Percentiles rank a stretch among this genome's conserved stretches.
These are phyloP conservation scores for Lenwebbia sp. DNA, from an alignment of 345 rosid species.

Conservation along the genomic window DNA sequence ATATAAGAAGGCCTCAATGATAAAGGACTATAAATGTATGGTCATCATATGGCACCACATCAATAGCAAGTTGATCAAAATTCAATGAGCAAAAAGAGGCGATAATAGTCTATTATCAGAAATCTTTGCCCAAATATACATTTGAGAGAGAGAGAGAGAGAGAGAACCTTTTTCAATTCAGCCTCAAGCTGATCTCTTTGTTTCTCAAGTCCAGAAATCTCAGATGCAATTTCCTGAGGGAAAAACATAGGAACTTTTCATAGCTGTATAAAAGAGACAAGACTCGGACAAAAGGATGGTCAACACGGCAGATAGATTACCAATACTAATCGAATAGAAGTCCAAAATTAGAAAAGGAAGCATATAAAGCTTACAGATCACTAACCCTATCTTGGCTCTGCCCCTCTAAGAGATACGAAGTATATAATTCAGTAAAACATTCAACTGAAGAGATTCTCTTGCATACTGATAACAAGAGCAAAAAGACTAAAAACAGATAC, in stretches of 20 bases:
- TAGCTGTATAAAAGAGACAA: neutral
- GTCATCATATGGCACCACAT: neutral
- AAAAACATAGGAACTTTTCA: neutral
- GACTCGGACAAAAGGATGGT: neutral
- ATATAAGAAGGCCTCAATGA: neutral
- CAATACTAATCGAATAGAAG: neutral
- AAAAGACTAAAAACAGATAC: neutral
- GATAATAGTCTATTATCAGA: neutral
- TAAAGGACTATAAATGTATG: neutral
- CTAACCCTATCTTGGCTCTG: neutral
- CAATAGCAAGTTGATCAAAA: neutral
- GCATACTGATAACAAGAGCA: neutral
- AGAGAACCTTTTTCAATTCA: conserved; percentile 64
- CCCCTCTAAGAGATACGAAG: neutral
- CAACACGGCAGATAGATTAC: neutral
- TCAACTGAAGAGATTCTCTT: neutral
- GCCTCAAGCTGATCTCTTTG: conserved; percentile 90
- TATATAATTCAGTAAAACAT: neutral
- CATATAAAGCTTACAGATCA: neutral
- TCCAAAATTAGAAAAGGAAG: neutral
- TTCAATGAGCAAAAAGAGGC: neutral
- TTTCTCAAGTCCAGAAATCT: conserved; percentile 65
- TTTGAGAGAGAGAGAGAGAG: neutral
- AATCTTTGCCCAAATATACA: neutral
- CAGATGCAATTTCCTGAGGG: conserved; percentile 73